Base-by-base conservation (phyloP, 2,329 filamentous ascomycete species). In the Apiospora rasikravindrae region DNA sequence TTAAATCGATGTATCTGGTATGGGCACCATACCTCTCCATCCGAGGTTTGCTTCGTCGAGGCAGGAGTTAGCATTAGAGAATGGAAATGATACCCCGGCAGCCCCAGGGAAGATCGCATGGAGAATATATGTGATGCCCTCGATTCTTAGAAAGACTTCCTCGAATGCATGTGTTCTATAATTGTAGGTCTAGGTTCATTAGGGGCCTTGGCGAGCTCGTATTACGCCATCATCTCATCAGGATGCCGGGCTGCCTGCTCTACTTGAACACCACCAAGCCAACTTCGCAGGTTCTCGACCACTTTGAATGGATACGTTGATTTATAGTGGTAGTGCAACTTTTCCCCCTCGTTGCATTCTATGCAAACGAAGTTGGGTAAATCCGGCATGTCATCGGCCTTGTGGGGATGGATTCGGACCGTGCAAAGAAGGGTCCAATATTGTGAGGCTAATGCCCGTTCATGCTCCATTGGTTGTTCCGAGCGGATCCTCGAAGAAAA, bases 201-300 rank as follows among this genome's bases (percentile, higher is more conserved):
- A 61, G 19, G 53, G 53, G 53, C 26, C 26, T 61, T 61, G 53
- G 53, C 53, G 53, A 61, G 19, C 53, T 61, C 53, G 26, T 61
- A 33, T 61, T 61, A 61, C 53, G 26, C 53, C 53, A 33, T 33
- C 16, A 61, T 61, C 53, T 33, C 29, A 37, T 33, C 53, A 33
- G 16, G 29, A 61, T 8, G 53, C 29, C 14, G 19, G 26, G 16
- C 26, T 37, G 22, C 26, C 16, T 22, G 14, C 26, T 19, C 53
- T 40, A 33, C 19, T 64, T 10, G 40, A 37, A 37, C 2, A 37
- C 29, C 33, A 7, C 19, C 14, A 33, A 33, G 14, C 16, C 26
- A 33, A n/a, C 19, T n/a, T n/a, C 6, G 16, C 37, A n/a, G 19
- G 29, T 40, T 64, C 53, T 40, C 16, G 53, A n/a, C 19, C 6